These are phyloP conservation scores for Talaromyces wortmannii DNA, from an alignment of 495 filamentous ascomycete species.

Conservation along the genomic window DNA sequence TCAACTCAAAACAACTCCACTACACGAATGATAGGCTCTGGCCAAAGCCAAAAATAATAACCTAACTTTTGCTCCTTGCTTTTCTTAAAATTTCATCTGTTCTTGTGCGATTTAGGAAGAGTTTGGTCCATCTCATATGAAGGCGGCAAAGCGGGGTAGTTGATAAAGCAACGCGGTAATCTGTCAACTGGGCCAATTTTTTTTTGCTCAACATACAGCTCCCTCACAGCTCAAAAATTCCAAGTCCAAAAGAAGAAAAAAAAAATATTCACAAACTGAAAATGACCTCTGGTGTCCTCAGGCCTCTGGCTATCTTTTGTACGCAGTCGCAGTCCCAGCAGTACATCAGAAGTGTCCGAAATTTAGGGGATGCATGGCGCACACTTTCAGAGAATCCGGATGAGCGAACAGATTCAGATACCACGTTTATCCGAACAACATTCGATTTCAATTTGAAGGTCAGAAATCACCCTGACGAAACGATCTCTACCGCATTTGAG, in stretches of 20 bases:
- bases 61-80: too few species aligned
- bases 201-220: not conserved
- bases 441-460: conserved; percentile 13
- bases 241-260: not conserved
- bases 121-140: too few species aligned
- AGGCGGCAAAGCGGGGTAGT: too few species aligned
- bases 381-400: conserved; percentile 6
- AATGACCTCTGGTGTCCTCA: conserved; percentile 12
- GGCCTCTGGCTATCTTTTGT: conserved; percentile 11
- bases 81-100: too few species aligned
- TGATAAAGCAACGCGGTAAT: too few species aligned
- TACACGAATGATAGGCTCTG: too few species aligned
- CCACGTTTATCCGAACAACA: conserved; percentile 8
- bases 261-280: not conserved
- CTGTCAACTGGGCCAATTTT: too few species aligned
- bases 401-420: conserved; percentile 2
- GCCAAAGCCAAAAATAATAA: too few species aligned
- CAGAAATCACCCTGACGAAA: conserved; percentile 1
- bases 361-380: conserved; percentile 11
- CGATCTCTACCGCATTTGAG: not conserved
- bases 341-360: conserved; percentile 11
- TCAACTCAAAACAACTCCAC: too few species aligned
- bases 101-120: too few species aligned
- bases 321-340: conserved; percentile 8
- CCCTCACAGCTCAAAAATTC: not conserved